Base-by-base conservation (phyloP, 2,329 filamentous ascomycete species). In the Chrysosporium keratinophilum region DNA sequence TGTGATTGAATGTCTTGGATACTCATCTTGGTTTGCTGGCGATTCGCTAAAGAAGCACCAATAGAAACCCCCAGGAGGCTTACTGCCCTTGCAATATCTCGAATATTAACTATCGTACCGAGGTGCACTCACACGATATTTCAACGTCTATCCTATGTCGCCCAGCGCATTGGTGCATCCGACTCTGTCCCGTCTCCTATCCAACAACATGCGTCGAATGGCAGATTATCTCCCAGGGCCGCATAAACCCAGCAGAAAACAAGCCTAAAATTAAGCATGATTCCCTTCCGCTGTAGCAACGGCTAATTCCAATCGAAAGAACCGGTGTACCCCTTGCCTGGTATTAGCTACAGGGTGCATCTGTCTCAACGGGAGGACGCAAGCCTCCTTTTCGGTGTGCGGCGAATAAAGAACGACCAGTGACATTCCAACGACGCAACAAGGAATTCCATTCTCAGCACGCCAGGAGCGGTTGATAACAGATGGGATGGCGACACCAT, bases 191-290 rank as follows among this genome's bases (percentile, higher is more conserved):
- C 37, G 37, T 19, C 40, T 42, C 40, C 40, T 10, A 23, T 9
- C 39, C 17, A 14, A 4, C 12, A 14, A 19, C 19, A 23, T 28
- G 19, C 9, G 17, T 28, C 5, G 11, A 12, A 31, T 23, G 10
- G 23, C 41, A 23, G 41, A 17, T 28, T 44, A 17, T 20, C 11
- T 3, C 15, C n/a, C 3, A 10, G 39, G 39, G n/a, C 5, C n/a
- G 39, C 12, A 23, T 33, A 34, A 45, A 28, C 43, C 23, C 3
- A 28, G 23, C 23, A 53, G 47, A 60, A 60, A 52, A 52, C 50
- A 52, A 52, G 50, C 23, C 50, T 52, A 52, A 52, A 52, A 46
- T 52, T 46, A 52, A 52, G 50, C 50, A 52, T 52, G 50, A 52
- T 52, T 52, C 34, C 31, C n/a, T 20, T 42, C 44, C 44, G 34